Evolutionary conservation across 495 filamentous ascomycete species (phyloP).

Genomic region (Neurospora hispaniola): DNA sequence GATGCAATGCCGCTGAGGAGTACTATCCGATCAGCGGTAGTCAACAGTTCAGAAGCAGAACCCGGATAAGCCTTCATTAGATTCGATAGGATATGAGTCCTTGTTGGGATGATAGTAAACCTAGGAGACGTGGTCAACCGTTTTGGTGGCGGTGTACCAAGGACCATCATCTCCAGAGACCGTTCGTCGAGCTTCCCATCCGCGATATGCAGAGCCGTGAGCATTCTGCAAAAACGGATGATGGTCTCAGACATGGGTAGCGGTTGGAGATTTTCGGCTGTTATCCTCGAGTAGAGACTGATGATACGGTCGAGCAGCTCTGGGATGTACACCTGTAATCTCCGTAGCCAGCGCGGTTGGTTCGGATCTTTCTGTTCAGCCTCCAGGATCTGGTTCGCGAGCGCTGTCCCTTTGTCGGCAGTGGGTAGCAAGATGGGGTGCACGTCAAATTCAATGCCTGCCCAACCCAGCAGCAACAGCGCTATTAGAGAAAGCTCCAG

Average conservation of each 20-base stretch:
- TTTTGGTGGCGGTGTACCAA: slow-evolving; percentile 23
- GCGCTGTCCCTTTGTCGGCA: slow-evolving; percentile 34
- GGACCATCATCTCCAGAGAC: slow-evolving; percentile 56
- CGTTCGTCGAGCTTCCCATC: slow-evolving; percentile 58
- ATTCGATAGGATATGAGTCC: slow-evolving; percentile 57
- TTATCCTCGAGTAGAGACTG: slow-evolving; percentile 70
- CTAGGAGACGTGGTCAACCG: slow-evolving; percentile 31
- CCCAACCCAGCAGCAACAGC: slow-evolving; percentile 76
- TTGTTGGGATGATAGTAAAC: slow-evolving; percentile 40
- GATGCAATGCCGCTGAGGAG: slow-evolving; percentile 82
- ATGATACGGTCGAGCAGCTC: slow-evolving; percentile 69
- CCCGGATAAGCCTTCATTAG: slow-evolving; percentile 65
- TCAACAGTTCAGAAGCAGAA: slow-evolving; percentile 47
- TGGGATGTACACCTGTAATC: slow-evolving; percentile 31
- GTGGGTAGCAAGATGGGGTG: slow-evolving; percentile 39
- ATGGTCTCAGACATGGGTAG: slow-evolving; percentile 72
- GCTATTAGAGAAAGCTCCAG: slow-evolving; percentile 76
- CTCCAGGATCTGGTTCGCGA: slow-evolving; percentile 36
- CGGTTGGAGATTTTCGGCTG: slow-evolving; percentile 71
- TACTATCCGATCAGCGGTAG: slow-evolving; percentile 58
- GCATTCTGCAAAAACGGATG: slow-evolving; percentile 65
- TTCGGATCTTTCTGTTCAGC: slow-evolving; percentile 29
- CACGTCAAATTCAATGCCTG: slow-evolving; percentile 78
- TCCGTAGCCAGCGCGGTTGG: slow-evolving; percentile 34
- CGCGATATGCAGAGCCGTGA: slow-evolving; percentile 58